Base-by-base conservation (phyloP, 164 flowering plant genomes). In the Dillenia suffruticosa region DNA sequence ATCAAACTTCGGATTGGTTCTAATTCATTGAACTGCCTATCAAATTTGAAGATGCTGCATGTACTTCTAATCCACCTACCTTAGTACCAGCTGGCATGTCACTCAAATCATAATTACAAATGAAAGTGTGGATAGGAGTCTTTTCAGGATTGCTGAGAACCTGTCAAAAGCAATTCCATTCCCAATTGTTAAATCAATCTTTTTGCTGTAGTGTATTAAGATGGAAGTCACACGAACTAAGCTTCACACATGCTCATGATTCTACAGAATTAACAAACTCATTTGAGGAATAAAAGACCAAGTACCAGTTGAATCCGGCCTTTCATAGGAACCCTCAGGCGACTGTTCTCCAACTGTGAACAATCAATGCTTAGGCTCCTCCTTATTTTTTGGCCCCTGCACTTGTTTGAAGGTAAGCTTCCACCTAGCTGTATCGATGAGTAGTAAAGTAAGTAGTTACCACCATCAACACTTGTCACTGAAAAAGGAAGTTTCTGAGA, bases 71-170 rank as follows among this genome's bases (percentile, higher is more conserved):
- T 32, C 14, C 16, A 63, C 77, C 62, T 66, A 92, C 98, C 81
- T 92, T 92, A 46, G 98, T 90, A 59, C 96, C 96, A 66, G 90
- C 81, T 22, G 98, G 98, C 98, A 92, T 92, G 79, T 92, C 98
- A 66, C 82, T 86, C 74, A 92, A 71, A 76, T 92, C 96, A 70
- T 92, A 92, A 66, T 83, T 86, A 77, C 98, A 92, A 69, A 90
- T 80, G 75, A 82, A 90, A n/a, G 98, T 88, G 73, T 92, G 96
- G 24, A 92, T 61, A 17, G 98, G 98, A 57, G 98, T 92, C 76
- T 75, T 89, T 59, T 92, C 98, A 10, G 98, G 98, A 48, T 92
- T 92, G 82, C 98, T 92, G 59, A 89, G 88, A 61, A 92, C 98
- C 98, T 92, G 79, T 16, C 17, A 15, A 58, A 32, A 32, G 40